Conservation (phyloP, 2,329 filamentous ascomycete species). For the Keithomyces neogunnii region DNA sequence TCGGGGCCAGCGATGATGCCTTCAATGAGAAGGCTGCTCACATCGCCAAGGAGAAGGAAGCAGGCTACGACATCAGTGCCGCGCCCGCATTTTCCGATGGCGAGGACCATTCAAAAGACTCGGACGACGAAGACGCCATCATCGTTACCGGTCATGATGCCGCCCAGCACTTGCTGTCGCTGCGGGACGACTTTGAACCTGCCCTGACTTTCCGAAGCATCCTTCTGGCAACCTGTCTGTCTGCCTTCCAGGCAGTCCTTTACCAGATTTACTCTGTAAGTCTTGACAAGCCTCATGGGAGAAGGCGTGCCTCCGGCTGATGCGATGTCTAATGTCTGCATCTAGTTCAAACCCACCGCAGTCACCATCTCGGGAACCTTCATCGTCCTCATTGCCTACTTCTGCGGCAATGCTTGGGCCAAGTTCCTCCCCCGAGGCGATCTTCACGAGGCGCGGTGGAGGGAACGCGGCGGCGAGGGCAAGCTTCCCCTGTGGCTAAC, state of each 20-base stretch:
- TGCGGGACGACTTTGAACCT: conserved; percentile 44
- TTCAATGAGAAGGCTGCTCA: background rate
- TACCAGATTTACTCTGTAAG: conserved; percentile 43
- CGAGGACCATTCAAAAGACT: conserved; percentile 21
- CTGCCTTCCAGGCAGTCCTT: conserved; percentile 47
- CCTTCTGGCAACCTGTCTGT: conserved; percentile 38
- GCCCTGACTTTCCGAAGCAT: conserved; percentile 45
- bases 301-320: background rate
- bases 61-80: background rate
- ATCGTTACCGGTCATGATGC: conserved; percentile 46
- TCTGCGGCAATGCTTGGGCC: conserved; percentile 35
- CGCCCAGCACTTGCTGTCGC: conserved; percentile 35
- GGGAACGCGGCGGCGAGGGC: conserved; percentile 28
- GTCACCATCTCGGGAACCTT: conserved; percentile 43
- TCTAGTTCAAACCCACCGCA: conserved; percentile 43
- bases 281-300: conserved; percentile 5
- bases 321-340: background rate
- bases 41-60: background rate
- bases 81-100: conserved; percentile 7
- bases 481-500: conserved; percentile 26
- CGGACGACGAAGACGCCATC: conserved; percentile 29
- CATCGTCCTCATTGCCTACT: conserved; percentile 49
- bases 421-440: conserved; percentile 36
- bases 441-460: conserved; percentile 37
- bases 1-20: background rate